phyloP scores from a whole-genome alignment of 2,329 filamentous ascomycete species.

The Juglanconis sp. region DNA sequence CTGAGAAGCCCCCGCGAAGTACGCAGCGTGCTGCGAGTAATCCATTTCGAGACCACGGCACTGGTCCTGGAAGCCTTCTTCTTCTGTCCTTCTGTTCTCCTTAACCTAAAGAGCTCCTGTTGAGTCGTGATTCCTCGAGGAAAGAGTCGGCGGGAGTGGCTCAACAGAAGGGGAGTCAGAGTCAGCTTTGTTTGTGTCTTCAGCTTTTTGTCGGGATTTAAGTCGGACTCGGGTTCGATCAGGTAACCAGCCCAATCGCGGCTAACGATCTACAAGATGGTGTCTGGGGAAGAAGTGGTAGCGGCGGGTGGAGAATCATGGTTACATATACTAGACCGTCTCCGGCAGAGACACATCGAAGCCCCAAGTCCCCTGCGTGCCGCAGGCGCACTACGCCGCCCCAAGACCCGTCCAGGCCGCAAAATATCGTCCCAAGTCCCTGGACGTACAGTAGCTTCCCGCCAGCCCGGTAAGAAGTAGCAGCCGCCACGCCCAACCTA shows the following conservation, averaged over 20 bases:
- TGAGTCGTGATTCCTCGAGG: background rate
- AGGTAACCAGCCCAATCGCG: background rate
- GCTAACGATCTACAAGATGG: background rate
- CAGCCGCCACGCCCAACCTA: background rate
- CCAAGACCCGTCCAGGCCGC: no score
- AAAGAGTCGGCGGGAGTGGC: background rate
- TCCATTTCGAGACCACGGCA: slow-evolving; percentile 40
- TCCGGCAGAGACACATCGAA: background rate
- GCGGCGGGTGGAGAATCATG: background rate
- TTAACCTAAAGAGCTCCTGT: background rate
- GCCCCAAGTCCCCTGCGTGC: background rate
- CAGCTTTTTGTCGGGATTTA: background rate
- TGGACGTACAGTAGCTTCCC: background rate
- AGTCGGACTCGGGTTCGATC: background rate
- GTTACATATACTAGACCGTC: background rate
- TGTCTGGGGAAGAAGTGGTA: background rate
- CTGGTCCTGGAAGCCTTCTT: background rate
- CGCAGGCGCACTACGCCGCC: no score
- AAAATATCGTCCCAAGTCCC: background rate
- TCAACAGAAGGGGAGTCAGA: background rate
- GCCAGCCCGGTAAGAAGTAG: background rate
- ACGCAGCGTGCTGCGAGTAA: slow-evolving; percentile 48
- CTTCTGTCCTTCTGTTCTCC: background rate
- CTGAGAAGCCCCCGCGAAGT: slow-evolving; percentile 44
- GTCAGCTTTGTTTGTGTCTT: background rate